phyloP scores from a whole-genome alignment of 352 stramenopile genomes.

The Phytophthora podocarpi region DNA sequence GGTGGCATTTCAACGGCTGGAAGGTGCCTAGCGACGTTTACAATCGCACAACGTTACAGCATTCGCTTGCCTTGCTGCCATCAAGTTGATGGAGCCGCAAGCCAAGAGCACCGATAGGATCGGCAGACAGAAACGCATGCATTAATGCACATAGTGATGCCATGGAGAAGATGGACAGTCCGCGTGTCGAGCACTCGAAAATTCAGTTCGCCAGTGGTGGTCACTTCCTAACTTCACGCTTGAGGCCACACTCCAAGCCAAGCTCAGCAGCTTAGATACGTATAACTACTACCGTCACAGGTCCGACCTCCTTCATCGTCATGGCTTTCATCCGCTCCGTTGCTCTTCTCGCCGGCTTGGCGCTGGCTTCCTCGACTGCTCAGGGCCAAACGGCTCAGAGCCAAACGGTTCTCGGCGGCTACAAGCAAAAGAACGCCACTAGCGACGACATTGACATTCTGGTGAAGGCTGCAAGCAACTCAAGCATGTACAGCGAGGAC shows the following conservation, averaged over 20 bases:
- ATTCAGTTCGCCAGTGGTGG: neutral
- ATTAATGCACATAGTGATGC: slow-evolving; percentile 13
- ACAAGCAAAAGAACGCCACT: slow-evolving; percentile 27
- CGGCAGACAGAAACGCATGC: slow-evolving; percentile 23
- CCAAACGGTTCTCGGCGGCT: slow-evolving; percentile 31
- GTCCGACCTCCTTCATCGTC: slow-evolving; percentile 8
- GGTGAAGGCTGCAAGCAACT: slow-evolving; percentile 38
- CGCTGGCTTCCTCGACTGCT: slow-evolving; percentile 10
- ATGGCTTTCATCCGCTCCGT: slow-evolving; percentile 29
- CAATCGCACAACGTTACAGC: slow-evolving; percentile 8
- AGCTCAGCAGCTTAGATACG: neutral
- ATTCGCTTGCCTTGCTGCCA: too few relatives aligned
- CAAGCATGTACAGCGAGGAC: slow-evolving; percentile 35
- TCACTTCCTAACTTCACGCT: slow-evolving; percentile 6
- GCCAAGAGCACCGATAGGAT: slow-evolving; percentile 2
- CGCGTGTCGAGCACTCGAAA: slow-evolving; percentile 14
- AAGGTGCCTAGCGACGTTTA: slow-evolving; percentile 1
- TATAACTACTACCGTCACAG: too few relatives aligned
- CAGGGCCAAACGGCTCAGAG: slow-evolving; percentile 22
- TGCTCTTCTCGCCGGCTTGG: slow-evolving; percentile 23
- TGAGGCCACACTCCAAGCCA: neutral
- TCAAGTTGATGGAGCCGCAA: neutral
- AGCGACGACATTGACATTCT: slow-evolving; percentile 35
- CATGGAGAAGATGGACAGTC: slow-evolving; percentile 29
- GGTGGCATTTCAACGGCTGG: slow-evolving; percentile 4